Evolutionary conservation across 805 yeast genomes (phyloP), one percentile per base, ranked within the genome.

Genomic region (Schwanniomyces sp.): DNA sequence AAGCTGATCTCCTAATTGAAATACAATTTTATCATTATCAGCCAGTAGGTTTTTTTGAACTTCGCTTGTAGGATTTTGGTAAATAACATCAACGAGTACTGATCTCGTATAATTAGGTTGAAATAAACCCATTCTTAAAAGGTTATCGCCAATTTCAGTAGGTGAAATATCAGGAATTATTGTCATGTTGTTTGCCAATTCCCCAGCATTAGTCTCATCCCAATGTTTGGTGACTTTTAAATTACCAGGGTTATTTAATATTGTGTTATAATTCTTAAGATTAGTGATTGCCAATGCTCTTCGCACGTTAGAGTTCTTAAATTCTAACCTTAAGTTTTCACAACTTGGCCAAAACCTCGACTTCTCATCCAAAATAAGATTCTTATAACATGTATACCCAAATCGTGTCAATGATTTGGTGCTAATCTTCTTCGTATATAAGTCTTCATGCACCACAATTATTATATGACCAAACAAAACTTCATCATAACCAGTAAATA

Each of bases 131-230:
- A 76, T 45, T 41, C 79, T 65, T n/a, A 82, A 58, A 8, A 92
- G 53, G 34, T 74, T 69, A 28, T 63, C 55, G 3, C 96, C 94
- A 14, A 87, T 64, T 4, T 79, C 79, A 0, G 61, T 55, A 0
- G 95, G 90, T 0, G 79, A 63, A 45, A 68, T 72, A 3, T 77
- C 70, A 7, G 76, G 72, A 3, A 88, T 67, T 2, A 85, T 67
- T 3, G 57, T 57, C 85, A 91, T 85, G 11, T 69, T 52, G 28
- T 86, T 80, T 0, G 97, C 96, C 25, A 88, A 61, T 8, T 78
- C 77, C 0, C 97, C 98, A 1, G 97, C 96, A 45, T 79, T 76
- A 0, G 92, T 86, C 55, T 89, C 96, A 64, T 92, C 97, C 75
- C 75, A 72, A 9, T 48, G 50, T 37, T 42, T 55, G 7, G 80